Base-by-base conservation (phyloP, 2,329 filamentous ascomycete species). In the Aspergillaceae sp. region DNA sequence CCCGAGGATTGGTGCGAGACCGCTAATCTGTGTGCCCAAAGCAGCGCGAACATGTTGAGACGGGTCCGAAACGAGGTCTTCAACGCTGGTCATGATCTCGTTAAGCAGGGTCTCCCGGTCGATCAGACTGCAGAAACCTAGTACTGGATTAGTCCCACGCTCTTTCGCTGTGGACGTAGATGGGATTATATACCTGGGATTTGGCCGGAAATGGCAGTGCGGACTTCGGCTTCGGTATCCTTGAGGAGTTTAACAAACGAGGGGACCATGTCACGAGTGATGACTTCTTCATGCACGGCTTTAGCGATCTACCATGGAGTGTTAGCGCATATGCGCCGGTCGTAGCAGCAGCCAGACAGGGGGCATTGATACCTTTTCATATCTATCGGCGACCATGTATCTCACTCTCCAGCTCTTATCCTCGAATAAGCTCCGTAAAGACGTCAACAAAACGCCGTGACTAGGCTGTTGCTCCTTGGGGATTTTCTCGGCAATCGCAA, bases 321-420 rank as follows among this genome's bases (percentile, higher is more conserved):
- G 38, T 63, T 48, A 58, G 53, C 48, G n/a, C 38, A 40, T 29
- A 10, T 44, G 8, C 29, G 42, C 0, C 4, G 10, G n/a, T 9
- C 10, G 29, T 46, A 4, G 10, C 28, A 30, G 33, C n/a, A 10
- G 4, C n/a, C 30, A 44, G 41, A 26, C 34, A 40, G n/a, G 29
- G 5, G 11, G 45, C 19, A 19, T 19, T 19, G 19, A 42, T 63
- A 88, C 88, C 85, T 97, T 96, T 71, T 98, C 92, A 63, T 96
- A 98, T 65, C 89, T 82, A 69, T 98, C 92, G 42, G 92, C 92
- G 59, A 98, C 92, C 92, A 98, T 98, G 71, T 97, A 98, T 66
- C 92, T 82, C 50, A 98, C 92, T 63, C 92, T 83, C 92, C 92
- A 98, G 74, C 92, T 97, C 80, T 97, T 98, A 69, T 98, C 92